These are phyloP conservation scores for Solanum arcanum DNA, from an alignment of 257 asterid genomes.

Conservation along the genomic window DNA sequence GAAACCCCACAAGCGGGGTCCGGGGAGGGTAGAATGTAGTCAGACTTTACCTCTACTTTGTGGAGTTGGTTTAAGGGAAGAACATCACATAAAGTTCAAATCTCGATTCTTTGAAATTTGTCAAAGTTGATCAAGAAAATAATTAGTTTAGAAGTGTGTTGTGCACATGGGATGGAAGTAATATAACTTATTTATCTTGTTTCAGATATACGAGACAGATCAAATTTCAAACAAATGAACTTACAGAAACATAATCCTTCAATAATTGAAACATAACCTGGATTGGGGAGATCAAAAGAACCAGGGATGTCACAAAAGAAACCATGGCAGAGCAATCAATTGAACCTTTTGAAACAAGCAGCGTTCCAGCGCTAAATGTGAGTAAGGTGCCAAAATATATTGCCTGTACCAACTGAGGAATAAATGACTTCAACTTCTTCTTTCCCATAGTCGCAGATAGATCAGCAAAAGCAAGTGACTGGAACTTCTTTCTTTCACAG, in stretches of 20 bases:
- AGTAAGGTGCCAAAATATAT: constrained; percentile 54
- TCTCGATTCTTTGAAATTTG: neutral
- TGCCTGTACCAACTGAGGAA: constrained; percentile 71
- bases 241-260: neutral
- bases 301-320: constrained; percentile 70
- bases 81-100: neutral
- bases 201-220: neutral
- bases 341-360: constrained; percentile 51
- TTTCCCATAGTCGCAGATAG: constrained; percentile 46
- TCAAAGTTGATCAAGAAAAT: neutral
- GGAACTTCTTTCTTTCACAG: constrained; percentile 59
- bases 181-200: neutral
- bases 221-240: neutral
- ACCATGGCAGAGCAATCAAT: constrained; percentile 39
- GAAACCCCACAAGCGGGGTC: neutral
- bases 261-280: constrained; percentile 37
- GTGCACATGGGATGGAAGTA: neutral
- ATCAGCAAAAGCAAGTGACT: constrained; percentile 61
- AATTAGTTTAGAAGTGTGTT: neutral
- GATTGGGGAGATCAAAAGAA: constrained; percentile 76
- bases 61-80: neutral
- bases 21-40: neutral
- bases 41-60: neutral
- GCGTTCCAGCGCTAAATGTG: constrained; percentile 42
- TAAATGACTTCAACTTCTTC: constrained; percentile 76